phyloP scores from a whole-genome alignment of 495 filamentous ascomycete genomes.

The Neurospora sublineolata region DNA sequence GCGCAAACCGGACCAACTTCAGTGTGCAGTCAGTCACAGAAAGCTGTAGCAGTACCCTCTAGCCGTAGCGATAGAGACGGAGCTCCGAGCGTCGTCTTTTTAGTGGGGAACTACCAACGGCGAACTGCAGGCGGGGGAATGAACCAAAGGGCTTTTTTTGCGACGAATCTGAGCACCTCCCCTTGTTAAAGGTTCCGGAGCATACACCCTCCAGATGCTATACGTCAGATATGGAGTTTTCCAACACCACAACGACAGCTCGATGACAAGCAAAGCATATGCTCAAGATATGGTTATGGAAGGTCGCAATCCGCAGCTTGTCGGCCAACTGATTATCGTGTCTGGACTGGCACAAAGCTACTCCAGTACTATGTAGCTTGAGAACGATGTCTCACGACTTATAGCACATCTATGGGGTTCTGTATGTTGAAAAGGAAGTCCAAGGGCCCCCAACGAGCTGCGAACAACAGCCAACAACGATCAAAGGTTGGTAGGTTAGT shows the following conservation, averaged over 20 bases:
- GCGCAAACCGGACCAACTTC: neutral
- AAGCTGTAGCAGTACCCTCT: neutral
- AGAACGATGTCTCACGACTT: neutral
- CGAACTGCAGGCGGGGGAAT: neutral
- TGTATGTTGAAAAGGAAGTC: neutral
- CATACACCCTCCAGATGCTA: neutral
- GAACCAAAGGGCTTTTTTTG: neutral
- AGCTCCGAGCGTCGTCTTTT: neutral
- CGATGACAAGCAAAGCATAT: neutral
- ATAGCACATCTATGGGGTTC: neutral
- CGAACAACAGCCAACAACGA: neutral
- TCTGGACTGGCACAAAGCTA: neutral
- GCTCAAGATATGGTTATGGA: neutral
- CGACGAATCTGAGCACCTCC: neutral
- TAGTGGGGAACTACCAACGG: neutral
- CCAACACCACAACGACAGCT: neutral
- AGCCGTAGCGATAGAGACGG: neutral
- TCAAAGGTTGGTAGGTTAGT: neutral
- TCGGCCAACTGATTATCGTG: neutral
- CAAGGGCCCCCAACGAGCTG: neutral
- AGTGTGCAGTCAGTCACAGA: neutral
- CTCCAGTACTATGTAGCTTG: neutral
- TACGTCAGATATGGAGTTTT: neutral
- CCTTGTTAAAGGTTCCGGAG: neutral
- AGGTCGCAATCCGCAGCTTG: neutral